Conservation (phyloP, 78 protist genomes). For the Dictyostelium citrinum region DNA sequence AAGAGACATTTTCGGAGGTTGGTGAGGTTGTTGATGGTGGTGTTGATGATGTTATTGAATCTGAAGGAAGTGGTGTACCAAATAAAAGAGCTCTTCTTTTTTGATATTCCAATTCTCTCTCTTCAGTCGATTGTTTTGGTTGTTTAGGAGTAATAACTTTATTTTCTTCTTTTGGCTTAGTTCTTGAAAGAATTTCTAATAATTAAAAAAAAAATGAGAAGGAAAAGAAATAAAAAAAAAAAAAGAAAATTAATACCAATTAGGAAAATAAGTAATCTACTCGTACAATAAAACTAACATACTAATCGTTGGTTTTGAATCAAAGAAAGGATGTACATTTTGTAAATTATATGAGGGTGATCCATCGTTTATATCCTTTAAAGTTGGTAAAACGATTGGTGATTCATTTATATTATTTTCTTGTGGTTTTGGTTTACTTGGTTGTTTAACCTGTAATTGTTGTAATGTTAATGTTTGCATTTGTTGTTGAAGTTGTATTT, state of each 20-base stretch:
- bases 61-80: background rate
- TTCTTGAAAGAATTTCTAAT: conserved; percentile 45
- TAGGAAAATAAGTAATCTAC: no score
- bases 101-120: conserved; percentile 19
- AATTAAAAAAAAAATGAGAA: background rate
- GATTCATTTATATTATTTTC: background rate
- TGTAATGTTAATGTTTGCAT: background rate
- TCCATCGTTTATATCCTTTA: background rate
- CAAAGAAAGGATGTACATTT: conserved; percentile 40
- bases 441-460: background rate
- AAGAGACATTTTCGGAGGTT: background rate
- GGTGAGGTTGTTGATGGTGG: background rate
- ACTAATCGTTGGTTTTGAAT: conserved; percentile 55
- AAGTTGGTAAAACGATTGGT: background rate
- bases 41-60: background rate
- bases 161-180: background rate
- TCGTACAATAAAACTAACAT: background rate
- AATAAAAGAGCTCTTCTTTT: conserved; percentile 59
- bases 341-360: background rate
- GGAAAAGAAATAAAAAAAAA: background rate
- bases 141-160: background rate
- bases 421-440: background rate
- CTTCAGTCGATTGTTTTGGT: conserved; percentile 35
- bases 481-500: background rate
- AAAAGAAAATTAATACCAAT: background rate